Base-by-base conservation (phyloP, 148 eudicot species). In the Arbutus unedo region DNA sequence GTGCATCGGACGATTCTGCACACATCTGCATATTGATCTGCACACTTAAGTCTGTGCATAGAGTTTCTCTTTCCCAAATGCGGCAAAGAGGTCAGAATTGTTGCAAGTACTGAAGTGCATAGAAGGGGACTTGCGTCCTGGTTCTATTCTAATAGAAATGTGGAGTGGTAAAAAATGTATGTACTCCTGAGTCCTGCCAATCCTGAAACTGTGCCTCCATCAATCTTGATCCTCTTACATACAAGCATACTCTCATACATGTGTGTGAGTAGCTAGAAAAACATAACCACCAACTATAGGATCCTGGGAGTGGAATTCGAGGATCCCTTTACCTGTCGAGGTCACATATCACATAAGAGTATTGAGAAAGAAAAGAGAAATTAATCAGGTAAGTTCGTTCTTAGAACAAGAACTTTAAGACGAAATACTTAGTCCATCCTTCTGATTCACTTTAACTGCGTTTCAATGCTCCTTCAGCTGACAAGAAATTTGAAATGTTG, bases 401-500 rank as follows among this genome's bases (percentile, higher is more conserved):
- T 31, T 31, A 31, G 0, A 31, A 31, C 38, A 31, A 31, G 38
- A 31, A 31, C 38, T 31, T 31, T 31, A 31, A 31, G 38, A 31
- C 1, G 0, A 31, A 31, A 31, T 31, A 31, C 38, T 31, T 31
- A 31, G 38, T 31, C 38, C 38, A 0, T 31, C 38, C 38, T 31
- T 31, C 38, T 31, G 38, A 31, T 80, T 80, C 49, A 51, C 70
- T 25, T 31, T 72, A 74, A 75, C 8, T 81, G 41, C 18, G 60
- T 74, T 73, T 96, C 82, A 94, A 93, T 83, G 95, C 99, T 82
- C 99, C 99, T 78, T 83, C 98, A 47, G 92, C 94, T 53, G 99
- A 96, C 88, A 98, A 96, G 89, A 93, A 96, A 84, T 96, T 96
- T 84, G 99, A 96, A 89, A 82, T 88, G 54, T 87, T 96, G 87